Evolutionary conservation across 257 asterid genomes (phyloP), one percentile per base, ranked within the genome.

Genomic region (Capsicum rhomboideum): DNA sequence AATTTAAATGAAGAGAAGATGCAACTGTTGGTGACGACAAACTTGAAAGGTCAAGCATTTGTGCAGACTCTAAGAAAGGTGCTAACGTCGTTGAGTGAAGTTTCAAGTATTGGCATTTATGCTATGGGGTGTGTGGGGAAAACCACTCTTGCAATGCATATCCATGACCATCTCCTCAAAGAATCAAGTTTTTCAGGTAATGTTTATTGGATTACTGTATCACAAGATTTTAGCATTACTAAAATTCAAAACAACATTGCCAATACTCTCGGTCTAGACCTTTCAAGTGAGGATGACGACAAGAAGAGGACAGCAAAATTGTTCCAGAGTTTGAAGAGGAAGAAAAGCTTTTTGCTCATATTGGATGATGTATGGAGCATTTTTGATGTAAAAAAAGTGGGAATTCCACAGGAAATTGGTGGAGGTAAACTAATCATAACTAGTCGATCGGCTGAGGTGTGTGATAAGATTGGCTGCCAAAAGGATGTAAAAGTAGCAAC

Each of bases 351-450:
- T 74, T 52, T 85, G 1, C n/a, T 86, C 63, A 78, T 86, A 78
- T 59, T 86, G 10, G 86, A 82, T 86, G 86, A 83, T 54, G 84
- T 82, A 54, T 63, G 84, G 86, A 58, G 31, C 26, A 14, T 1
- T 16, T 63, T 86, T 29, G 71, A 67, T n/a, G 26, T 68, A 67
- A 23, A 9, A 23, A 78, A 82, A 64, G 58, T 78, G 23, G 88
- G 86, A 10, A 64, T 21, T 42, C 84, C 78, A 17, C 42, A 17
- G 23, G 79, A 71, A 17, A 46, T 8, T 20, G 66, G 50, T 14
- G 86, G 85, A 46, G 67, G 87, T 52, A 69, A 69, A 17, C 14
- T 86, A 46, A 21, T 86, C n/a, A 42, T 86, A 49, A 87, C 85
- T 20, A 87, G 87, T 63, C 82, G 85, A 8, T 81, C 64, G 2